phyloP scores from a whole-genome alignment of 2,329 filamentous ascomycete genomes.

The Epichloe typhina region DNA sequence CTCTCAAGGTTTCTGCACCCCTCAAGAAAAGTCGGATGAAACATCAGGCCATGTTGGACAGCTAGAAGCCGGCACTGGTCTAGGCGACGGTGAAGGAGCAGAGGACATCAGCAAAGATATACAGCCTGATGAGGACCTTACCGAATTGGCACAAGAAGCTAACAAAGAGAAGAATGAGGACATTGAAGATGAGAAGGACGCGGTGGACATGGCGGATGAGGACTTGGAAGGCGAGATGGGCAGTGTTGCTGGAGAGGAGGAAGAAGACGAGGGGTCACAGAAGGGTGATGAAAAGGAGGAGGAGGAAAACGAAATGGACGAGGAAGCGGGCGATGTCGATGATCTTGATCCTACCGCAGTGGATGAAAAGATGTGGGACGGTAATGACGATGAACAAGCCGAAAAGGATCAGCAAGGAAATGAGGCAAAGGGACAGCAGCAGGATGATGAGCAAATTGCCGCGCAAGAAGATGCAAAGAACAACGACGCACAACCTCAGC shows the following conservation, averaged over 20 bases:
- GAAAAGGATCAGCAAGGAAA: conserved; percentile 73
- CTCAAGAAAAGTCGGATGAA: conserved; percentile 64
- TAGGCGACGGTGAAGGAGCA: conserved; percentile 87
- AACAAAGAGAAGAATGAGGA: conserved; percentile 52
- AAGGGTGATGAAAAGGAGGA: conserved; percentile 51
- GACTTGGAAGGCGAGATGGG: conserved; percentile 80
- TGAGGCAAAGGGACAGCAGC: conserved; percentile 55
- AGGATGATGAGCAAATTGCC: conserved; percentile 47
- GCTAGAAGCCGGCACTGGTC: conserved; percentile 79
- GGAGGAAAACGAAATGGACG: conserved; percentile 66
- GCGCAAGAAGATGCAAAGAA: conserved; percentile 45
- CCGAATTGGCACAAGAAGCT: conserved; percentile 78
- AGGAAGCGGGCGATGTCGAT: conserved; percentile 82
- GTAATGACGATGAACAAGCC: conserved; percentile 62
- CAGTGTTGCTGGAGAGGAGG: conserved; percentile 47
- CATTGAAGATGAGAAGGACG: conserved; percentile 70
- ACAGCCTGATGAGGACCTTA: conserved; percentile 80
- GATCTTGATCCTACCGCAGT: conserved; percentile 80
- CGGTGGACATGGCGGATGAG: conserved; percentile 83
- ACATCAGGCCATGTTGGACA: conserved; percentile 60
- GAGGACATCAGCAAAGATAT: conserved; percentile 98
- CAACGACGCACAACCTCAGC: conserved; percentile 21
- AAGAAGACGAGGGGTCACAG: conserved; percentile 45
- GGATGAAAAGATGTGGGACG: conserved; percentile 99
- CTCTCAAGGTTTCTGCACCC: conserved; percentile 80